A percentile compares a stretch with the other conserved stretches of the same genome.
These are phyloP conservation scores for Xylaria longipes DNA, from an alignment of 495 filamentous ascomycete genomes.

Conservation along the genomic window DNA sequence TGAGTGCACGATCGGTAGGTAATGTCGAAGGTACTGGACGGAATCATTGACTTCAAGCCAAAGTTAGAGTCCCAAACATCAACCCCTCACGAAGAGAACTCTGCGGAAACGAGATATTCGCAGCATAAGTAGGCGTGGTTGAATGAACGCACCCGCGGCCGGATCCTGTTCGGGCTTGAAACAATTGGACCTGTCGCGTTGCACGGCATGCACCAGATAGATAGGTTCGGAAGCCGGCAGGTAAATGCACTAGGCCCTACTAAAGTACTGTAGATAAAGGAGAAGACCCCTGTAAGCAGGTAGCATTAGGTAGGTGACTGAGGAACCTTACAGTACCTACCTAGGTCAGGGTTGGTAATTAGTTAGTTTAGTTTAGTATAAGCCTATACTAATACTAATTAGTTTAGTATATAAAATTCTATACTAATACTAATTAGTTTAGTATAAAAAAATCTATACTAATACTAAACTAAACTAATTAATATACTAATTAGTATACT, in stretches of 20 bases:
- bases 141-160: neutral
- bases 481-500: too few relatives aligned
- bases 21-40: neutral
- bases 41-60: conserved; percentile 9
- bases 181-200: neutral
- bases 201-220: conserved; percentile 3
- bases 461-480: too few relatives aligned
- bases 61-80: neutral
- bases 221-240: conserved; percentile 7
- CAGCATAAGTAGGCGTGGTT: neutral
- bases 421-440: too few relatives aligned
- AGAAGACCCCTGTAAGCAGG: neutral
- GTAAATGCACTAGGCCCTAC: too few relatives aligned
- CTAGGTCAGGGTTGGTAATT: too few relatives aligned
- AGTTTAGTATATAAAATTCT: too few relatives aligned
- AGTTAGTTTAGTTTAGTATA: too few relatives aligned
- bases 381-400: too few relatives aligned
- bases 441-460: too few relatives aligned
- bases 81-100: neutral
- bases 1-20: conserved; percentile 5
- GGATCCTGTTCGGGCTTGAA: conserved; percentile 3
- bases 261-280: neutral
- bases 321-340: too few relatives aligned
- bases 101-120: neutral
- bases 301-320: too few relatives aligned